A percentile compares a stretch with the other conserved stretches of the same genome.
These are phyloP conservation scores for Daldinia eschscholtzii DNA, from an alignment of 2,329 filamentous ascomycete genomes.

Conservation along the genomic window DNA sequence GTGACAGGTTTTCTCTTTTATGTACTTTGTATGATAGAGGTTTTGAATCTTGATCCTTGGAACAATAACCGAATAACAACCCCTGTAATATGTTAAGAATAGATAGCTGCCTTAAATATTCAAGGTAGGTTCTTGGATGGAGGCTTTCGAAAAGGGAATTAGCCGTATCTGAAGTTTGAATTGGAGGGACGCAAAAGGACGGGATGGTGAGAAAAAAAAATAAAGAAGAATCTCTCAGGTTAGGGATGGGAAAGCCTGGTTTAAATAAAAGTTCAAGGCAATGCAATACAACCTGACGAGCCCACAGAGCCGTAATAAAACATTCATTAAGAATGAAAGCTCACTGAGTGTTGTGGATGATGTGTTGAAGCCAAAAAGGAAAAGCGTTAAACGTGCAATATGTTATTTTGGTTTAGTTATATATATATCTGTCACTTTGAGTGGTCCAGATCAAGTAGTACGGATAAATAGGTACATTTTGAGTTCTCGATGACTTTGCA, in stretches of 20 bases:
- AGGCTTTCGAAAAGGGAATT: not conserved
- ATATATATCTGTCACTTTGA: not conserved
- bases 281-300: not conserved
- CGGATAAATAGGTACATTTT: not conserved
- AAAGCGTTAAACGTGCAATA: not conserved
- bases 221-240: not conserved
- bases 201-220: not conserved
- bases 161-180: not conserved
- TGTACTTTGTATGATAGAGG: too few species aligned
- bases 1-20: too few species aligned
- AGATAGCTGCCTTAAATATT: not conserved
- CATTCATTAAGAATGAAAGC: not conserved
- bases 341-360: not conserved
- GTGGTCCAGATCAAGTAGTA: not conserved
- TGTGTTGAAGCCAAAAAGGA: conserved; percentile 1
- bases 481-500: not conserved
- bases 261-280: not conserved
- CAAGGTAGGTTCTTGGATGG: not conserved
- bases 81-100: not conserved
- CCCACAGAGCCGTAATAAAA: not conserved
- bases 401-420: not conserved
- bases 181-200: not conserved
- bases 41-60: too few species aligned
- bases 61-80: not conserved
- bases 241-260: not conserved